These are phyloP conservation scores for Pseudisothecium myosuroides DNA, from an alignment of 225 moss, liverwort and hornwort species.

Conservation along the genomic window DNA sequence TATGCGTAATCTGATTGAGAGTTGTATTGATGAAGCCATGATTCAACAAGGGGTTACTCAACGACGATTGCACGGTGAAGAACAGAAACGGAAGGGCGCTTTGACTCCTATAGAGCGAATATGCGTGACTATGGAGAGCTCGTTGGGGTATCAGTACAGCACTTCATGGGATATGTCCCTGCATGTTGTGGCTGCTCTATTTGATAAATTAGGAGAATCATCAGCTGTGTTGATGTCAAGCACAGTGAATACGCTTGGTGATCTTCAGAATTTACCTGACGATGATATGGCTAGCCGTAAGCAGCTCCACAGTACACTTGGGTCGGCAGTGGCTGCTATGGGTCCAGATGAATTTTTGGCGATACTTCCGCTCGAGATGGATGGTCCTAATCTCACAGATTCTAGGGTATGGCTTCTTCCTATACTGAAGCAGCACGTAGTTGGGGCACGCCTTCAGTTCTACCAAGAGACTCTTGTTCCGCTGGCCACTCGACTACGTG, in stretches of 20 bases:
- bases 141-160: conserved; percentile 91
- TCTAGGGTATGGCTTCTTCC: conserved; percentile 94
- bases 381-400: conserved; percentile 54
- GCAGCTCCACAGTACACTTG: conserved; percentile 78
- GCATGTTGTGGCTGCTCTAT: conserved; percentile 76
- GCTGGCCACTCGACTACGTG: conserved; percentile 61
- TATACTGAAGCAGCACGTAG: conserved; percentile 83
- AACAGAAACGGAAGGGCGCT: conserved; percentile 38
- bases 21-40: conserved; percentile 72
- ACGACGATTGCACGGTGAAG: conserved; percentile 29
- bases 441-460: conserved; percentile 72
- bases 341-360: conserved; percentile 72
- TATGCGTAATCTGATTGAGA: conserved; percentile 56
- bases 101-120: conserved; percentile 71
- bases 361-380: conserved; percentile 83
- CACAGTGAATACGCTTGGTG: conserved; percentile 67
- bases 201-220: conserved; percentile 66
- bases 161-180: conserved; percentile 98
- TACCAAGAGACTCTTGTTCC: conserved; percentile 70
- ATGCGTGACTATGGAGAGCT: conserved; percentile 81
- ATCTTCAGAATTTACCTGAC: conserved; percentile 76
- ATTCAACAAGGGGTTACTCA: conserved; percentile 59
- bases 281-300: conserved; percentile 83
- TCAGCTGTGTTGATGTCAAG: conserved; percentile 67
- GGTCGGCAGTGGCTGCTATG: conserved; percentile 82